Evolutionary conservation across 2,329 filamentous ascomycete genomes (phyloP).

Genomic region (Colletotrichum sp.): DNA sequence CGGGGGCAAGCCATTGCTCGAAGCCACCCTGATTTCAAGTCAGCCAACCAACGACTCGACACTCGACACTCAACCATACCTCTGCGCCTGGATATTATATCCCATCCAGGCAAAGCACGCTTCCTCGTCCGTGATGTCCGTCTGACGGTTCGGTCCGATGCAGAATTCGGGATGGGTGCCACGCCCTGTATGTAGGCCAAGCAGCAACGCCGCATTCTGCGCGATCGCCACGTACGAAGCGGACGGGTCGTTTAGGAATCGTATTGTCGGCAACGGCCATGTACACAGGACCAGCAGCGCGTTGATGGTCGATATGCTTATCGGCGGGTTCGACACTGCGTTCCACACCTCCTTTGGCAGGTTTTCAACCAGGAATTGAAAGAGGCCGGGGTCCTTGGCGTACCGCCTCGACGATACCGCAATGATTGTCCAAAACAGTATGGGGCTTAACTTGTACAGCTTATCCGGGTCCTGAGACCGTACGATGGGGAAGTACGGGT

Average conservation of each 20-base stretch:
- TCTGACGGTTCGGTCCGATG: constrained; percentile 43
- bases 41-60: constrained; percentile 17
- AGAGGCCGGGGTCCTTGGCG: constrained; percentile 44
- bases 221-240: constrained; percentile 50
- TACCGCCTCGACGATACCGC: constrained; percentile 56
- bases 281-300: constrained; percentile 55
- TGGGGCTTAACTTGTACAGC: constrained; percentile 50
- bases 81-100: constrained; percentile 56
- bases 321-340: constrained; percentile 44
- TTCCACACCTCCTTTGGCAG: constrained; percentile 51
- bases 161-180: constrained; percentile 55
- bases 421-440: constrained; percentile 62
- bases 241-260: constrained; percentile 57
- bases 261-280: constrained; percentile 56
- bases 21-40: constrained; percentile 34
- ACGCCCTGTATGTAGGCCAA: constrained; percentile 57
- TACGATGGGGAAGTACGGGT: constrained; percentile 57
- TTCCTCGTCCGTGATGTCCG: constrained; percentile 54
- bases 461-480: constrained; percentile 54
- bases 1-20: constrained; percentile 51
- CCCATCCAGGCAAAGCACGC: constrained; percentile 59
- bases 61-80: constrained; percentile 31
- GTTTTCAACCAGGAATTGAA: constrained; percentile 51
- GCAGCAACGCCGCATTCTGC: constrained; percentile 51
- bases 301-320: constrained; percentile 54